Evolutionary conservation across 2,329 filamentous ascomycete genomes (phyloP), one percentile per base, ranked within the genome.

Genomic region (Xylariaceae sp.): DNA sequence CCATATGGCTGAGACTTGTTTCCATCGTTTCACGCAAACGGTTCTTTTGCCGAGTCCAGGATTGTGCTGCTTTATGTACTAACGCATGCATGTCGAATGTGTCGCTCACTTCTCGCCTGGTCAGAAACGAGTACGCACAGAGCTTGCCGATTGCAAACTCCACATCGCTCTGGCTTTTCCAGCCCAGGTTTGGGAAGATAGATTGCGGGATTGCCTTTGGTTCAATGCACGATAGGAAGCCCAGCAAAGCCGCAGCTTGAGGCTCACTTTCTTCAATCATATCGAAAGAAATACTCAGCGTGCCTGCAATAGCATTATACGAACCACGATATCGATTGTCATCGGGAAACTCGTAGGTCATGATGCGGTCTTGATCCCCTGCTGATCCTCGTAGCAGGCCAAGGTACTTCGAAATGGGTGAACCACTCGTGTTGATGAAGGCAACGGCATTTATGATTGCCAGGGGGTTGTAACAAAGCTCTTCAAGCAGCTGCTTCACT

Each of bases 381-480:
- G 76, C 67, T 0, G 71, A 71, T 4, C 62, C 65, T 4, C 58
- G 57, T 5, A 77, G 62, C 0, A 77, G 69, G 0, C 17, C 50
- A 2, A 78, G 56, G 61, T 79, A 79, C 18, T 71, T 55, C 0
- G 34, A 4, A 2, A 74, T 54, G 1, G 69, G 23, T 3, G 66
- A 60, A 13, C 61, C 53, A 15, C 62, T 73, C 10, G 52, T 53
- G 73, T 65, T 78, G 72, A 80, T 66, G 51, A 76, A 79, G 3
- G 75, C 74, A 3, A 72, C 69, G 1, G 76, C 76, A 61, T 78
- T 75, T 2, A 68, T 61, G 44, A 79, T 77, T 2, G 76, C 76
- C 10, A 78, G 64, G 0, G 77, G 77, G 18, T 79, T 71, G 58
- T 66, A 73, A 0, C 67, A 68, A 9, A 80, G 71, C 52, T 73